These are phyloP conservation scores for Cadophora malorum DNA, from an alignment of 2,329 filamentous ascomycete species.

Conservation along the genomic window DNA sequence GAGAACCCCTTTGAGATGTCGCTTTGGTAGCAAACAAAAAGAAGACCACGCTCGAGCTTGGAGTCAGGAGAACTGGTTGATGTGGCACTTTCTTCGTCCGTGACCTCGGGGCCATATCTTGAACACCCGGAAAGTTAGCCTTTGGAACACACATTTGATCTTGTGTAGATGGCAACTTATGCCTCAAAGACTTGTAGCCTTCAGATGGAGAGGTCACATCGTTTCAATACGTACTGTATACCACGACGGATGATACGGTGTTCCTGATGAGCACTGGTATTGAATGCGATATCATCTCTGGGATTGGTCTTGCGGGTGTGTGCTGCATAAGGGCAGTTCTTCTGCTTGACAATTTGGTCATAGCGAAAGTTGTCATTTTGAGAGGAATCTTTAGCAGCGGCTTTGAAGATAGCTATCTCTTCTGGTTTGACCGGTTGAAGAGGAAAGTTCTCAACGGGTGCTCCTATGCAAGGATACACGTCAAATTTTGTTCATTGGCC, in stretches of 20 bases:
- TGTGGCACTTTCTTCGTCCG: neutral
- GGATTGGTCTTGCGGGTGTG: slow-evolving; percentile 56
- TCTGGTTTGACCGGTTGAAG: too few relatives aligned
- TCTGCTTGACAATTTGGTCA: slow-evolving; percentile 33
- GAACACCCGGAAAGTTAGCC: neutral
- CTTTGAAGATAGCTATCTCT: too few relatives aligned
- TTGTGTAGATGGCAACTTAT: too few relatives aligned
- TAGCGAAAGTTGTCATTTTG: slow-evolving; percentile 10
- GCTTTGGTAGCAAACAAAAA: slow-evolving; percentile 55
- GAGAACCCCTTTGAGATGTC: slow-evolving; percentile 50
- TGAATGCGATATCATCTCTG: slow-evolving; percentile 40
- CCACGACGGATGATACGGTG: slow-evolving; percentile 53
- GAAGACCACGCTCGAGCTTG: slow-evolving; percentile 50
- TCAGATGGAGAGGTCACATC: too few relatives aligned
- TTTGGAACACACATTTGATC: too few relatives aligned
- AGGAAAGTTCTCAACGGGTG: slow-evolving; percentile 46
- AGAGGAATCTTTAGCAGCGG: too few relatives aligned
- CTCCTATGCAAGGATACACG: slow-evolving; percentile 38
- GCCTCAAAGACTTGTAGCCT: too few relatives aligned
- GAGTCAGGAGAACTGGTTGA: neutral
- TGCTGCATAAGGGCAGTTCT: slow-evolving; percentile 54
- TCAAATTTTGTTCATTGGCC: neutral
- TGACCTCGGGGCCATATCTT: slow-evolving; percentile 44
- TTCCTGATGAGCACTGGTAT: slow-evolving; percentile 42
- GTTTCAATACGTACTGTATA: slow-evolving; percentile 48